Conservation (phyloP, 441 rosid genomes). For the Macaranga tanarius region DNA sequence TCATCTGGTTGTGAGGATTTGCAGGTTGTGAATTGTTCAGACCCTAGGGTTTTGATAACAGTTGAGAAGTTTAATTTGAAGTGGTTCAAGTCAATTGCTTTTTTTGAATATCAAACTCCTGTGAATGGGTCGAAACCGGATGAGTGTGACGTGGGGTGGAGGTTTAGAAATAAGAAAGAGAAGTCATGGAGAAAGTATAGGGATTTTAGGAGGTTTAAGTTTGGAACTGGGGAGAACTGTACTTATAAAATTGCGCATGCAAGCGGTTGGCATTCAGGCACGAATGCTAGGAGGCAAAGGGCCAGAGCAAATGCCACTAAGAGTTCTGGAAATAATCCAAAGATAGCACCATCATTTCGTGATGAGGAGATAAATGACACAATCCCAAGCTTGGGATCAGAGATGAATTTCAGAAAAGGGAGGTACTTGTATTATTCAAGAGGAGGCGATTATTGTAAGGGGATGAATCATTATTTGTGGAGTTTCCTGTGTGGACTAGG, state of each 20-base stretch:
- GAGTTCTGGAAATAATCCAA: conserved; percentile 32
- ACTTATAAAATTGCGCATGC: conserved; percentile 56
- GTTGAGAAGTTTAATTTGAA: conserved; percentile 77
- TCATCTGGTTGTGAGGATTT: conserved; percentile 58
- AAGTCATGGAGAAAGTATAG: conserved; percentile 87
- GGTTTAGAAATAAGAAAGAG: conserved; percentile 88
- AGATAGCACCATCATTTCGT: conserved; percentile 31
- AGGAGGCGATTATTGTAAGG: conserved; percentile 94
- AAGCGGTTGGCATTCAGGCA: conserved; percentile 84
- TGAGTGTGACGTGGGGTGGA: conserved; percentile 93
- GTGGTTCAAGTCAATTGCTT: conserved; percentile 65
- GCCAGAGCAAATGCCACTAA: conserved; percentile 33
- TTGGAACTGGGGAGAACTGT: conserved; percentile 66
- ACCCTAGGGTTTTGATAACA: conserved; percentile 65
- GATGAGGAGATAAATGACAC: conserved; percentile 94
- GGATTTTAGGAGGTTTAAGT: conserved; percentile 87
- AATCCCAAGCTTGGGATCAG: conserved; percentile 69
- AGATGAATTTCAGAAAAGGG: conserved; percentile 65
- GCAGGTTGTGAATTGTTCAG: conserved; percentile 72
- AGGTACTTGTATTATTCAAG: conserved; percentile 82
- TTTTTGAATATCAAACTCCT: conserved; percentile 73
- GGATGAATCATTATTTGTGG: conserved; percentile 97
- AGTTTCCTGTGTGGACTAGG: conserved; percentile 97
- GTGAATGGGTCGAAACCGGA: conserved; percentile 65
- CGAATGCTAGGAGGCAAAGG: conserved; percentile 66